These are phyloP conservation scores for Puccinellia tenuiflora DNA, from an alignment of 176 grass and related monocot genomes.

Conservation along the genomic window DNA sequence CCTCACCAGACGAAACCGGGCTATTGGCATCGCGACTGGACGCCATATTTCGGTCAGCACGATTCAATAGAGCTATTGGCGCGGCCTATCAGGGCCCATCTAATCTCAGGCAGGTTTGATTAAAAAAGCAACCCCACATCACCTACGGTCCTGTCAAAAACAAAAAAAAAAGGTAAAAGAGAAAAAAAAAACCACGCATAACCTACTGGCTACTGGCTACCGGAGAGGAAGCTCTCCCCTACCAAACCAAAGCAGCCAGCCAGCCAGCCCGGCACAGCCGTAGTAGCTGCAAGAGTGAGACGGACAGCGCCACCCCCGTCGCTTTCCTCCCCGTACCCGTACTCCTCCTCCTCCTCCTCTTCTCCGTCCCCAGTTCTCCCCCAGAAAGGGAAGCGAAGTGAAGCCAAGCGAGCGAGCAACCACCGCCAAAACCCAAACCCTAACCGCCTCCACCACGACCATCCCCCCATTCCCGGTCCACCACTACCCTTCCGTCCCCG, in stretches of 20 bases:
- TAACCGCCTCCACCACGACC: neutral
- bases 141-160: too few relatives aligned
- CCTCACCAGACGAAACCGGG: too few relatives aligned
- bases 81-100: too few relatives aligned
- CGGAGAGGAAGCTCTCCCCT: neutral
- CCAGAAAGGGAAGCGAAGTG: neutral
- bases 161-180: too few relatives aligned
- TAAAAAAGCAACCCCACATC: too few relatives aligned
- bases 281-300: neutral
- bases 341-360: neutral
- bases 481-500: neutral
- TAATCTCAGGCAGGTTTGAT: too few relatives aligned
- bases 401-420: neutral
- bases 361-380: neutral
- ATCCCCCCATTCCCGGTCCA: neutral
- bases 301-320: neutral
- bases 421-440: conserved; percentile 38
- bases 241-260: conserved; percentile 25
- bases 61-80: too few relatives aligned
- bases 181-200: too few relatives aligned
- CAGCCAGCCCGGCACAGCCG: neutral
- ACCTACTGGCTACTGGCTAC: too few relatives aligned
- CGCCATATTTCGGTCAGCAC: too few relatives aligned
- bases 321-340: neutral
- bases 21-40: too few relatives aligned